Base-by-base conservation (phyloP, 73 alveolate species). In the Paramecium sonneborni region DNA sequence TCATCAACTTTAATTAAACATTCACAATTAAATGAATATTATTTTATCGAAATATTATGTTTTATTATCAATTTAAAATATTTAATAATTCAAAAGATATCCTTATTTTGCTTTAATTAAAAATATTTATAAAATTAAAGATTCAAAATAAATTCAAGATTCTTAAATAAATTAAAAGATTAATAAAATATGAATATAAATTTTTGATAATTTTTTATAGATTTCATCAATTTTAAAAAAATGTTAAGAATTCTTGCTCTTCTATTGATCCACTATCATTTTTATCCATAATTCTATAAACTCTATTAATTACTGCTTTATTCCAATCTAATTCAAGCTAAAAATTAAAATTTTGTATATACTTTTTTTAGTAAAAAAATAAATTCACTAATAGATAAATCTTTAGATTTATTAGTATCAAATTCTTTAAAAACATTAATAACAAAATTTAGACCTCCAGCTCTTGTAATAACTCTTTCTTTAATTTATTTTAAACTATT, bases 371-470 rank as follows among this genome's bases (percentile, higher is more conserved):
- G 34, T 37, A 72, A 34, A 35, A 72, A 35, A 2, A 72, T 35
- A 14, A 72, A 72, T 72, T 72, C 86, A 35, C 35, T 41, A 35
- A 72, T 32, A 12, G 86, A 72, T 72, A 72, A n/a, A 37, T 72
- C 86, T 72, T 38, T 38, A 15, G 86, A 72, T 72, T 72, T 72
- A 72, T 72, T 72, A 11, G 57, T 35, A 38, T 72, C 86, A 38
- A 72, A 72, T 18, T 72, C 86, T 28, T 34, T 34, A 72, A 72
- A 72, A 12, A 72, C 86, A 35, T 72, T 72, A 0, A 72, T 18
- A 15, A 72, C 62, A 20, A 12, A 37, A 0, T 0, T 32, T 37
- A 32, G 5, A 15, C 86, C 86, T 32, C 57, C 57, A 32, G 86
- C 86, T 37, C 86, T 72, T 20, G 21, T 8, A 14, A 72, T 72